Evolutionary conservation across 805 yeast genomes (phyloP).

Genomic region (Sugiyamaella floridensis): DNA sequence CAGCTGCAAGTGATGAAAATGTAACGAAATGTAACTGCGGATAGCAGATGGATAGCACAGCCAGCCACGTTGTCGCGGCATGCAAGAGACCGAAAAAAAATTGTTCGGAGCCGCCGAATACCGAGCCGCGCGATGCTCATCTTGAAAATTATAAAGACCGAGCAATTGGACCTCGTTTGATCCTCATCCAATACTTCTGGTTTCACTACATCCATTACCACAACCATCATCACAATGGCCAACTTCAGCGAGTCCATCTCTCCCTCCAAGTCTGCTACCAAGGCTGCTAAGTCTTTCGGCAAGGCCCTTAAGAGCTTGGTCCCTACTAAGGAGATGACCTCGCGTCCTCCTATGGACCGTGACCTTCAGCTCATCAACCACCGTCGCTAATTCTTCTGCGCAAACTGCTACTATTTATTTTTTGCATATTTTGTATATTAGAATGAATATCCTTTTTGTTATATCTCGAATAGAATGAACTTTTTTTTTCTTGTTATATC

Average conservation of each 20-base stretch:
- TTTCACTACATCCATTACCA: neutral
- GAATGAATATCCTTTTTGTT: too few species aligned
- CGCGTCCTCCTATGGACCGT: neutral
- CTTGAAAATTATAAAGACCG: neutral
- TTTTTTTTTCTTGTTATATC: too few species aligned
- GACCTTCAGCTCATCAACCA: neutral
- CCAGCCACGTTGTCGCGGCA: neutral
- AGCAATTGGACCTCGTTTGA: neutral
- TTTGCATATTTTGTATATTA: neutral
- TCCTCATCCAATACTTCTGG: neutral
- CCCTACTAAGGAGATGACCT: neutral
- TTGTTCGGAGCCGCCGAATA: neutral
- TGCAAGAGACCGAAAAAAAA: neutral
- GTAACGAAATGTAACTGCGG: neutral
- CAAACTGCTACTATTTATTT: neutral
- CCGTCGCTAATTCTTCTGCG: neutral
- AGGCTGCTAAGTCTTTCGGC: neutral
- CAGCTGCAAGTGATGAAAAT: neutral
- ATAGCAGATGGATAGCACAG: neutral
- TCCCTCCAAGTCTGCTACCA: slow-evolving; percentile 1
- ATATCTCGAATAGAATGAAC: too few species aligned
- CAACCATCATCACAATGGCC: slow-evolving; percentile 1
- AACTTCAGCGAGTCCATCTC: slow-evolving; percentile 1
- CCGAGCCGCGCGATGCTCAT: neutral
- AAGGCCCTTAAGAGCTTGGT: neutral